Conservation (phyloP, 176 grass and related monocot genomes). For the Cymbopogon citratus region DNA sequence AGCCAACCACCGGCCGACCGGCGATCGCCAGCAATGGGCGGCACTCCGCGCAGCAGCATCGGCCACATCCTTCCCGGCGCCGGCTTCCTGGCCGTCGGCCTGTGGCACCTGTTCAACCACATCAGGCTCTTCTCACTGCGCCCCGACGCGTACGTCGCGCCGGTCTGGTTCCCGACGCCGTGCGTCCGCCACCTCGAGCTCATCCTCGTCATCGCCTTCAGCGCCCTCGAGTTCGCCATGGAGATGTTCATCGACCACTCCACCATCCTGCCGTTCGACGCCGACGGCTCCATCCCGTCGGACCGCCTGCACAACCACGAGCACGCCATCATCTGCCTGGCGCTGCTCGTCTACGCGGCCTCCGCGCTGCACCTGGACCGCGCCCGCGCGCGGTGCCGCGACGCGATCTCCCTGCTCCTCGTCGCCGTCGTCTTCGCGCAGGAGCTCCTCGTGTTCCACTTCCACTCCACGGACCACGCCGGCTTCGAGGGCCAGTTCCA, state of each 20-base stretch:
- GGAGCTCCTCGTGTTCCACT: conserved; percentile 61
- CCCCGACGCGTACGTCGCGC: conserved; percentile 51
- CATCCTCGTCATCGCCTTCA: conserved; percentile 41
- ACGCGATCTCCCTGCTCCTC: conserved; percentile 34
- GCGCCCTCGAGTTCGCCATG: conserved; percentile 40
- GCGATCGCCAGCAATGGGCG: conserved; percentile 5
- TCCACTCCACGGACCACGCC: conserved; percentile 67
- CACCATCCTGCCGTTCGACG: conserved; percentile 50
- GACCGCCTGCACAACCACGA: conserved; percentile 70
- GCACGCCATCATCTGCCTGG: conserved; percentile 53
- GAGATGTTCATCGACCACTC: conserved; percentile 59
- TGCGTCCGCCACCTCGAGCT: conserved; percentile 54
- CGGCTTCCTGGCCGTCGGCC: conserved; percentile 49
- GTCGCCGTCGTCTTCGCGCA: conserved; percentile 48
- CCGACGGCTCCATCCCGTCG: conserved; percentile 55
- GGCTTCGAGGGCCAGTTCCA: conserved; percentile 75
- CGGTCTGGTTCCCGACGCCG: conserved; percentile 49
- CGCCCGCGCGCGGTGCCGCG: not conserved
- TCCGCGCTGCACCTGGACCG: conserved; percentile 59
- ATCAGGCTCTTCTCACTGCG: conserved; percentile 40
- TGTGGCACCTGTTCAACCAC: conserved; percentile 77
- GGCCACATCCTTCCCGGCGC: conserved; percentile 64
- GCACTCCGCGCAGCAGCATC: conserved; percentile 48
- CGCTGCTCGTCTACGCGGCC: conserved; percentile 43
- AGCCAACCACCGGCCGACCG: not conserved